Conservation (phyloP, 306 rosid species). For the Quercus dentata region DNA sequence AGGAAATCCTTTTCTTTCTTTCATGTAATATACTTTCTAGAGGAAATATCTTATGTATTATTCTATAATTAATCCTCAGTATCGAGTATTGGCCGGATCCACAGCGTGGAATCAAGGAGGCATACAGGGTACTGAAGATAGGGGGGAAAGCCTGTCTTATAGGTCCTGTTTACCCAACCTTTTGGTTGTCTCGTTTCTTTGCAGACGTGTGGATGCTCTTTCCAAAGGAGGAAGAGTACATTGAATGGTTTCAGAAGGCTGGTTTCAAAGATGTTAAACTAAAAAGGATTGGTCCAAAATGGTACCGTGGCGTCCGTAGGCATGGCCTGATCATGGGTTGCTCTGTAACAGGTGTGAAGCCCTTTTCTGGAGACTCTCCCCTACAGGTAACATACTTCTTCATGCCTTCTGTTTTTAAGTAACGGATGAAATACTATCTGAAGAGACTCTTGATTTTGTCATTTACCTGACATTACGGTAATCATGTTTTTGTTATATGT, state of each 20-base stretch:
- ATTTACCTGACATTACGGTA: neutral
- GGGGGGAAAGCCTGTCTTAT: constrained; percentile 86
- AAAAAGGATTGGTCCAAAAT: constrained; percentile 88
- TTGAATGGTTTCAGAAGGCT: constrained; percentile 76
- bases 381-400: constrained; percentile 41
- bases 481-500: neutral
- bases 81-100: constrained; percentile 93
- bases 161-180: constrained; percentile 88
- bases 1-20: neutral
- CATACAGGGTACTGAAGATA: constrained; percentile 70
- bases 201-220: constrained; percentile 89
- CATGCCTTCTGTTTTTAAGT: neutral
- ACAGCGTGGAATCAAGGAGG: constrained; percentile 86
- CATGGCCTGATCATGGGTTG: constrained; percentile 93
- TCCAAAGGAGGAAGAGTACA: constrained; percentile 84
- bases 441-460: neutral
- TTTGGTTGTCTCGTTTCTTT: constrained; percentile 81
- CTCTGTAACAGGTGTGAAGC: constrained; percentile 78
- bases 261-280: constrained; percentile 73
- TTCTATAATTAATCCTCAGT: constrained; percentile 35
- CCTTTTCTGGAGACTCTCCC: constrained; percentile 80
- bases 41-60: neutral
- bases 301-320: constrained; percentile 85
- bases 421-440: neutral
- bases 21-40: neutral